Evolutionary conservation across 2,329 filamentous ascomycete genomes (phyloP).

Genomic region (Cladosporium sphaerospermum): DNA sequence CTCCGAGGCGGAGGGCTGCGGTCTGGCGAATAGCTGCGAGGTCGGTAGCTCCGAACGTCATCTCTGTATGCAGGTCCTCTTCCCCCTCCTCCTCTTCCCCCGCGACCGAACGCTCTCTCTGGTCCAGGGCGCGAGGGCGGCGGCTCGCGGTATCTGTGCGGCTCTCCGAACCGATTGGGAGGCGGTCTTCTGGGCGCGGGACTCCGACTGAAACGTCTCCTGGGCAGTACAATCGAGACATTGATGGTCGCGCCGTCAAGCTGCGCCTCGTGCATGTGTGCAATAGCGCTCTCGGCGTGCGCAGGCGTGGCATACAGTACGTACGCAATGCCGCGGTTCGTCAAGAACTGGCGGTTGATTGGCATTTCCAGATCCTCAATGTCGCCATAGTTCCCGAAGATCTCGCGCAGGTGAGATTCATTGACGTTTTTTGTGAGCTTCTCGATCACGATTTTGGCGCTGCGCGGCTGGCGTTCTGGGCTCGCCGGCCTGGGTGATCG

Average conservation of each 20-base stretch:
- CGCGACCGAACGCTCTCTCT: constrained; percentile 13
- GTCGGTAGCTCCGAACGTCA: constrained; percentile 25
- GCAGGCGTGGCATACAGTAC: constrained; percentile 72
- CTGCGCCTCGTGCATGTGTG: constrained; percentile 97
- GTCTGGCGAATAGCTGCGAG: constrained; percentile 18
- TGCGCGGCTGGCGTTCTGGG: constrained; percentile 16
- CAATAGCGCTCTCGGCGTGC: constrained; percentile 81
- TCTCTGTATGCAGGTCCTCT: constrained; percentile 26
- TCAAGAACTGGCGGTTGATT: constrained; percentile 77
- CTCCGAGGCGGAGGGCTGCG: constrained; percentile 18
- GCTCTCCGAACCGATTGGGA: constrained; percentile 44
- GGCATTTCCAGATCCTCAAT: constrained; percentile 87
- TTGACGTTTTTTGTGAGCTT: constrained; percentile 94
- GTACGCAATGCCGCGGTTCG: constrained; percentile 89
- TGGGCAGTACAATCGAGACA: constrained; percentile 82
- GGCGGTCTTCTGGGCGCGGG: constrained; percentile 64
- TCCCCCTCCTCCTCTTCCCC: constrained; percentile 19
- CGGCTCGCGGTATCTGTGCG: constrained; percentile 27
- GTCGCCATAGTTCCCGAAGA: constrained; percentile 80
- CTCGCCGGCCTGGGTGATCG: constrained; percentile 3
- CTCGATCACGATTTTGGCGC: constrained; percentile 79
- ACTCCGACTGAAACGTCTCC: constrained; percentile 72
- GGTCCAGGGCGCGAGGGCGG: constrained; percentile 10
- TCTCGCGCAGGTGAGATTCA: constrained; percentile 79
- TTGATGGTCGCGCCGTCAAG: constrained; percentile 76